Evolutionary conservation across 495 filamentous ascomycete species (phyloP).

Genomic region (Penicillium antarcticum): DNA sequence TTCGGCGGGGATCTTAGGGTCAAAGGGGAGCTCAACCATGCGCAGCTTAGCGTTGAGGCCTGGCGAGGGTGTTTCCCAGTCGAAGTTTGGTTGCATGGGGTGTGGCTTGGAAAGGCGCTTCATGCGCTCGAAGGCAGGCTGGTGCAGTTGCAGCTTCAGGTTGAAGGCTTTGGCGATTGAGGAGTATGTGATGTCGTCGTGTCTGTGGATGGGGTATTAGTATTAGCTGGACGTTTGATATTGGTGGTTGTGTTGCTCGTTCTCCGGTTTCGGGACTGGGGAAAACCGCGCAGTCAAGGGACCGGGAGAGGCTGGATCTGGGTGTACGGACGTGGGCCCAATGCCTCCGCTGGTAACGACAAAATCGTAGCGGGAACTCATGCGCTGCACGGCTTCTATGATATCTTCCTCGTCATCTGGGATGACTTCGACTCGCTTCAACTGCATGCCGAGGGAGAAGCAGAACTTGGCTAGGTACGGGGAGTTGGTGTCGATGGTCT

Average conservation of each 20-base stretch:
- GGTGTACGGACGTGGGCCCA: conserved; percentile 73
- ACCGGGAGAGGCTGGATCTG: not conserved
- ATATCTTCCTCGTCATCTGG: conserved; percentile 89
- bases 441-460: conserved; percentile 82
- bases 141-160: conserved; percentile 71
- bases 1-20: conserved; percentile 55
- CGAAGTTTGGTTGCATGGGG: conserved; percentile 69
- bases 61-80: conserved; percentile 80
- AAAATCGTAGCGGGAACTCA: conserved; percentile 87
- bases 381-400: conserved; percentile 76
- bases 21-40: conserved; percentile 84
- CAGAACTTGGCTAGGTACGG: conserved; percentile 89
- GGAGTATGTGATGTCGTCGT: conserved; percentile 96
- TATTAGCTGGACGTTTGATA: not conserved
- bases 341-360: conserved; percentile 95
- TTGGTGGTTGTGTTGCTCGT: not conserved
- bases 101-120: conserved; percentile 71
- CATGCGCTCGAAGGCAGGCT: conserved; percentile 76
- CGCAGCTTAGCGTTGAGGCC: conserved; percentile 74
- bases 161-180: conserved; percentile 88
- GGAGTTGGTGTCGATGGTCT: conserved; percentile 92
- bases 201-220: conserved; percentile 43
- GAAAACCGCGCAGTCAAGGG: not conserved
- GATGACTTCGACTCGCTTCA: conserved; percentile 90
- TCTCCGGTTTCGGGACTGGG: not conserved